Percentiles rank a stretch among this genome's conserved stretches.
phyloP scores from a whole-genome alignment of 1,284 basidiomycete species.

The Leccinum angustisporum region DNA sequence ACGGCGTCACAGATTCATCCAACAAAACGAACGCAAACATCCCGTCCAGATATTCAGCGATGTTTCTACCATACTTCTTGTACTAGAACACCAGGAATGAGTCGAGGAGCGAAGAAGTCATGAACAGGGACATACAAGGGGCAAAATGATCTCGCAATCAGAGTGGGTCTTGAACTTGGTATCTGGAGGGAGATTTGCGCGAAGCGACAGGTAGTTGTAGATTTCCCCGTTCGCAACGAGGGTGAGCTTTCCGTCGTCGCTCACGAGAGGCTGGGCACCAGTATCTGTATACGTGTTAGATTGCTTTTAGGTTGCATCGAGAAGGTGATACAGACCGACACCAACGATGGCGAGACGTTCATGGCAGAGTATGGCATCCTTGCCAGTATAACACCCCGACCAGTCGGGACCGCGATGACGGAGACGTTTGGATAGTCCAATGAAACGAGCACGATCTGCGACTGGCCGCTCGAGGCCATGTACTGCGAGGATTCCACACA shows the following conservation, averaged over 20 bases:
- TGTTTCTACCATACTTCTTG: conserved; percentile 72
- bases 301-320: not conserved
- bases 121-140: conserved; percentile 58
- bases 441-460: conserved; percentile 68
- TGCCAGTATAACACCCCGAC: conserved; percentile 90
- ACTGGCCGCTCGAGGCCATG: conserved; percentile 77
- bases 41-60: conserved; percentile 87
- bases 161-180: conserved; percentile 96
- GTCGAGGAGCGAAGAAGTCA: not conserved
- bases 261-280: conserved; percentile 93
- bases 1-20: conserved; percentile 88
- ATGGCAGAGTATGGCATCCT: conserved; percentile 80
- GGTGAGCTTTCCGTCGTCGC: conserved; percentile 82
- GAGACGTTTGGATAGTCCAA: conserved; percentile 85
- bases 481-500: conserved; percentile 90
- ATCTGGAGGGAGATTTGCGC: conserved; percentile 62
- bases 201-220: conserved; percentile 93
- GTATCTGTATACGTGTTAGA: conserved; percentile 62
- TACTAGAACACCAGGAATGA: conserved; percentile 55
- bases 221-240: conserved; percentile 99
- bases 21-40: conserved; percentile 99
- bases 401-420: conserved; percentile 95
- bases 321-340: conserved; percentile 69
- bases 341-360: conserved; percentile 97
- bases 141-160: conserved; percentile 97